Conservation (phyloP, 345 rosid genomes). For the Sonneratia caseolaris region DNA sequence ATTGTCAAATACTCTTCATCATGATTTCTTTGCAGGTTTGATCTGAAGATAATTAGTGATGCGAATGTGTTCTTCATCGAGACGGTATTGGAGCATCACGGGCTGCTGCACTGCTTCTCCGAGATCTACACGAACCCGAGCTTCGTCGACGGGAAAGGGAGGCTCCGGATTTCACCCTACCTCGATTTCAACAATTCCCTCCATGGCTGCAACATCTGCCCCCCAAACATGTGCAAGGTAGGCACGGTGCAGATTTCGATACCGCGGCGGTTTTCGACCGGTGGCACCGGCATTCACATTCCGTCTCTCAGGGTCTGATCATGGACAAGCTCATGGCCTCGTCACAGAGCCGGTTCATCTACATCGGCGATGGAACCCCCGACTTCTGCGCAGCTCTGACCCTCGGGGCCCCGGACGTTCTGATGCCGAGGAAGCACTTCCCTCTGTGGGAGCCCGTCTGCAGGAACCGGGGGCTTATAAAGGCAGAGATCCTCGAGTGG, state of each 20-base stretch:
- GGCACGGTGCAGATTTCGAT: neutral
- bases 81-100: constrained; percentile 55
- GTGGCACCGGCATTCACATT: no score
- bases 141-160: constrained; percentile 41
- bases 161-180: constrained; percentile 49
- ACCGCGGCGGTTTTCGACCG: neutral
- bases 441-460: constrained; percentile 75
- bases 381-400: constrained; percentile 81
- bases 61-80: constrained; percentile 77
- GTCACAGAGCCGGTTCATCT: constrained; percentile 35
- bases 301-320: constrained; percentile 34
- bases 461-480: constrained; percentile 37
- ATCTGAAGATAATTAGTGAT: constrained; percentile 73
- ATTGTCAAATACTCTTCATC: neutral
- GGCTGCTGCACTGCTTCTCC: constrained; percentile 51
- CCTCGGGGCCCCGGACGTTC: constrained; percentile 38
- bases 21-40: constrained; percentile 40
- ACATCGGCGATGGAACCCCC: constrained; percentile 75
- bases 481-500: constrained; percentile 70
- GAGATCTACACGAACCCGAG: constrained; percentile 71
- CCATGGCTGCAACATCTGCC: constrained; percentile 69
- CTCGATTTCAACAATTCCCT: constrained; percentile 45
- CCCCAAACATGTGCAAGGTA: constrained; percentile 98
- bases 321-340: constrained; percentile 63
- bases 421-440: constrained; percentile 84